Base-by-base conservation (phyloP, 441 rosid species). In the Geranium incanum region DNA sequence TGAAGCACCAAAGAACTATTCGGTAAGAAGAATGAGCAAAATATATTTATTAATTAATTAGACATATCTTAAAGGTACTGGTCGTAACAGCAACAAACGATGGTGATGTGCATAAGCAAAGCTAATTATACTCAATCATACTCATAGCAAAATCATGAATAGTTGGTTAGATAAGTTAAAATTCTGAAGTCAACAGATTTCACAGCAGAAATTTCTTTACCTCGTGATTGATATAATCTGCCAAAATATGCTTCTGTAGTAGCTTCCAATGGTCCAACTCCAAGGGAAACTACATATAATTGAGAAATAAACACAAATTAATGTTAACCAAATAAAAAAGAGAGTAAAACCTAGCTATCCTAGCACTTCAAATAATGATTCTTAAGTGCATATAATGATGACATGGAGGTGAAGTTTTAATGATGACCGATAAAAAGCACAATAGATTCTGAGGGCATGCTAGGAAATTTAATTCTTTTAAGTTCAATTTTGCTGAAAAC, bases 221-320 rank as follows among this genome's bases (percentile, higher is more conserved):
- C 95, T 95, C 97, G 63, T 85, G 87, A 75, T 81, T 85, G 72
- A 87, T 75, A 81, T 93, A 93, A 83, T 95, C 98, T 7, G 93
- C 83, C 72, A 90, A 82, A 74, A 95, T 82, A 73, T 93, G 97
- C 80, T 88, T 86, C 78, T 86, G 89, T 63, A 95, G 89, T 62
- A 84, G 73, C 81, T 87, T 86, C 99, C 97, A 92, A 23, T 92
- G 89, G 70, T 93, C 97, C 75, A 93, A 81, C 82, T 95, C 98
- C 18, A 81, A 87, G 45, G 97, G 96, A 76, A 89, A 86, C 99
- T 95, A 85, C 79, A 82, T 82, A 67, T 70, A 63, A 71, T 68
- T 36, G 69, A 65, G 68, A 38, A 37, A 62, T 37, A 64, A 52
- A 68, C 52, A 43, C 77, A 68, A 19, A 69, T 62, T 36, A 15